Evolutionary conservation across 73 alveolate genomes (phyloP).

Genomic region (Blepharisma japonicum): DNA sequence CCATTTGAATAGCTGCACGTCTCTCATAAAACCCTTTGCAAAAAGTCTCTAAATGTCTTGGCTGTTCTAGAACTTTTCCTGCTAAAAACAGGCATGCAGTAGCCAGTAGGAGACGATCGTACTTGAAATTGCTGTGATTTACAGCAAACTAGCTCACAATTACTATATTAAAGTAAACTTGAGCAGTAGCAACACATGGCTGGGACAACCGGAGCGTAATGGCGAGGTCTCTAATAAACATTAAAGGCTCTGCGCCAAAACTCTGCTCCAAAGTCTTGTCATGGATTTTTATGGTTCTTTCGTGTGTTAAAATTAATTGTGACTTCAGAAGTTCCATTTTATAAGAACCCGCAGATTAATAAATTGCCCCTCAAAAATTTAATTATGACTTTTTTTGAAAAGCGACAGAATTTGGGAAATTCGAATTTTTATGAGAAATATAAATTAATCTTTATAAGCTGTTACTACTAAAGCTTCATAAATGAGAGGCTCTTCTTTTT

Average conservation of each 20-base stretch:
- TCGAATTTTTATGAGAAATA: too few relatives aligned
- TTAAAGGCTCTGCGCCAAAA: too few relatives aligned
- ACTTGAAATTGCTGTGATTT: neutral
- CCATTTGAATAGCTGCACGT: neutral
- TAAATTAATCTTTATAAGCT: neutral
- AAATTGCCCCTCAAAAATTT: too few relatives aligned
- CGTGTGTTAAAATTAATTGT: too few relatives aligned
- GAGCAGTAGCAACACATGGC: neutral
- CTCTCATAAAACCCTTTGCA: neutral
- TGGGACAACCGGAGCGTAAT: neutral
- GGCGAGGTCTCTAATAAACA: too few relatives aligned
- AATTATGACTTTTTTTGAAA: too few relatives aligned
- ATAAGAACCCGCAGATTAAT: too few relatives aligned
- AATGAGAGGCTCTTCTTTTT: slow-evolving; percentile 14
- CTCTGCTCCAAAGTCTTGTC: too few relatives aligned
- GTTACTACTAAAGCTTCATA: neutral
- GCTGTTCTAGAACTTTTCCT: slow-evolving; percentile 24
- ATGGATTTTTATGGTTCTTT: too few relatives aligned
- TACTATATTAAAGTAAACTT: neutral
- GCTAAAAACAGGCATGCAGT: slow-evolving; percentile 12
- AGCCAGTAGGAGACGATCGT: neutral
- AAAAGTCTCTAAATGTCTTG: slow-evolving; percentile 5
- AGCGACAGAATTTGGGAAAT: too few relatives aligned
- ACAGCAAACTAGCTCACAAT: neutral
- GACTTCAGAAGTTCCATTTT: too few relatives aligned